Percentiles rank a stretch among this genome's conserved stretches.
These are phyloP conservation scores for Trifolium subterraneum DNA, from an alignment of 306 rosid genomes.

Conservation along the genomic window DNA sequence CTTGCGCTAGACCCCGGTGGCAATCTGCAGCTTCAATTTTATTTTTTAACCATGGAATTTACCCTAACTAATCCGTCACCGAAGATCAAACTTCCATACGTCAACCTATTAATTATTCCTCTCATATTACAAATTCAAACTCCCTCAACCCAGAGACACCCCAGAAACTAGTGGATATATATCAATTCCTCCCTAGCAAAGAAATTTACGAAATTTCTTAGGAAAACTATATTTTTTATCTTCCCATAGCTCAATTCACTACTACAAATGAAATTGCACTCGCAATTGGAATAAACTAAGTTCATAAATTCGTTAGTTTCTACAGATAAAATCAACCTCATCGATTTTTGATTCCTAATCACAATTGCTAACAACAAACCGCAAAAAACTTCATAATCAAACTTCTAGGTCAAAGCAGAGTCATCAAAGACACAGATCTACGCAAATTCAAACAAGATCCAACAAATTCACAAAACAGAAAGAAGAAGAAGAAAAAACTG, in stretches of 20 bases:
- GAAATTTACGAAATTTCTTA: constrained; percentile 24
- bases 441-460: constrained; percentile 49
- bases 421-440: constrained; percentile 54
- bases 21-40: background rate
- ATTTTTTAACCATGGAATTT: background rate
- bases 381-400: constrained; percentile 4
- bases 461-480: constrained; percentile 26
- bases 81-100: constrained; percentile 15
- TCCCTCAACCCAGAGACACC: constrained; percentile 23
- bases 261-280: constrained; percentile 35
- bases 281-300: constrained; percentile 23
- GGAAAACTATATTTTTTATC: background rate
- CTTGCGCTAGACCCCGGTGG: background rate
- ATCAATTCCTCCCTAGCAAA: constrained; percentile 34
- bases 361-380: constrained; percentile 6
- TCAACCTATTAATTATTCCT: background rate
- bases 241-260: constrained; percentile 26
- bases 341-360: constrained; percentile 5
- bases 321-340: constrained; percentile 36
- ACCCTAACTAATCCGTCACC: background rate
- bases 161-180: constrained; percentile 14
- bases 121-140: constrained; percentile 10
- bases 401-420: constrained; percentile 30
- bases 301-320: constrained; percentile 36
- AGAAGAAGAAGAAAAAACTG: constrained; percentile 1